Evolutionary conservation across 2,329 filamentous ascomycete genomes (phyloP).

Genomic region (Apiospora phragmitis): DNA sequence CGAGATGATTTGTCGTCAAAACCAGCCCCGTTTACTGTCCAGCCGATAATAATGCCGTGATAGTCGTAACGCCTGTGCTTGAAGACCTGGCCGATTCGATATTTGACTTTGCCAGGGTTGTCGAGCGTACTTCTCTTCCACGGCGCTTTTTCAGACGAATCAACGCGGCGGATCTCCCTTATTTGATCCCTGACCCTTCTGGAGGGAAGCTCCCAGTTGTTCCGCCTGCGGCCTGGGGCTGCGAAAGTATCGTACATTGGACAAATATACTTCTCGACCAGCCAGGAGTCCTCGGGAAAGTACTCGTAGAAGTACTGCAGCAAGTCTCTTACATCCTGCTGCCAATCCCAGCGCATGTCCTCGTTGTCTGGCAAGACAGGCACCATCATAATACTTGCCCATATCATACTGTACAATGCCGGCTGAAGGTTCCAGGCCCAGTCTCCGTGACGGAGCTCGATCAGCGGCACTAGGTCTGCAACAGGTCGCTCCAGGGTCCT

Average conservation of each 20-base stretch:
- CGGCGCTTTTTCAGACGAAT: slow-evolving; percentile 34
- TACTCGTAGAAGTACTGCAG: slow-evolving; percentile 64
- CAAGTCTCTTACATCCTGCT: slow-evolving; percentile 64
- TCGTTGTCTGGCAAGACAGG: slow-evolving; percentile 39
- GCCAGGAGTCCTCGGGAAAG: slow-evolving; percentile 70
- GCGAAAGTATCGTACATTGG: slow-evolving; percentile 57
- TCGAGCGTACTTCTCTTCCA: slow-evolving; percentile 37
- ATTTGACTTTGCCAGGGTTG: slow-evolving; percentile 48
- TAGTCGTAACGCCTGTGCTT: slow-evolving; percentile 79
- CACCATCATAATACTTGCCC: slow-evolving; percentile 64
- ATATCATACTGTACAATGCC: slow-evolving; percentile 72
- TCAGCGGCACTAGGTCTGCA: slow-evolving; percentile 38
- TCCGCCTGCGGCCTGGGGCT: slow-evolving; percentile 29
- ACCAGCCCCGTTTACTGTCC: slow-evolving; percentile 71
- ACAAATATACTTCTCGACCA: slow-evolving; percentile 68
- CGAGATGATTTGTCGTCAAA: slow-evolving; percentile 45
- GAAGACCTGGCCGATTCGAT: slow-evolving; percentile 80
- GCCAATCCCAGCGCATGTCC: slow-evolving; percentile 48
- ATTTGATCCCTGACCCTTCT: slow-evolving; percentile 39
- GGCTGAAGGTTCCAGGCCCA: slow-evolving; percentile 55
- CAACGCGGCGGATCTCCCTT: slow-evolving; percentile 43
- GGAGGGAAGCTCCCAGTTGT: slow-evolving; percentile 33
- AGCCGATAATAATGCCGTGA: slow-evolving; percentile 83
- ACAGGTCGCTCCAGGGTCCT: slow-evolving; percentile 37
- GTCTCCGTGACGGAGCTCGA: slow-evolving; percentile 46